Evolutionary conservation across 2,329 filamentous ascomycete genomes (phyloP), one percentile per base, ranked within the genome.

Genomic region (Camptophora hylomeconis): DNA sequence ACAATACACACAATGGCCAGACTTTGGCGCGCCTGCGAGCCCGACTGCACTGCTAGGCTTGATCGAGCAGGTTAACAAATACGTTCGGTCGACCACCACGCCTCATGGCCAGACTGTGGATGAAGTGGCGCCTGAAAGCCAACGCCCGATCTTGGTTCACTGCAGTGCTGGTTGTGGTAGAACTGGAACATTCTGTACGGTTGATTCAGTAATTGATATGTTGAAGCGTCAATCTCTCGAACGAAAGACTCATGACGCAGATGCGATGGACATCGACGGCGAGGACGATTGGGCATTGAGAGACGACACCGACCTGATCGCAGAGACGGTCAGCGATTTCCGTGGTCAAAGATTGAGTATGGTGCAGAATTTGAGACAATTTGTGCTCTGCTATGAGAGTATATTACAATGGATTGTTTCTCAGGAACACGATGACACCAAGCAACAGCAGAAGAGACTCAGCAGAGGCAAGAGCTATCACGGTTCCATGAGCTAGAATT

Each of bases 141-240:
- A 66, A 14, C 67, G 81, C 17, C 87, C 87, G 5, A 73, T 94
- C 44, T 54, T 98, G 13, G 87, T 98, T 0, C 89, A 98, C 52
- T 98, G 89, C 57, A 92, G 83, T 30, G 89, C 89, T 3, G 89
- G 89, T 0, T 98, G 89, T 55, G 89, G 89, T 1, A 78, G 89
- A 9, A 98, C 89, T 0, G 89, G 89, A 3, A 87, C 89, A 0
- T 98, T 95, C 49, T 95, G 89, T 52, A 92, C 89, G 0, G 84
- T 95, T 10, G 89, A 95, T 51, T 87, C 79, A 20, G 89, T 95
- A 6, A 77, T 95, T 32, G 86, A 94, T 54, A 92, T 94, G 80
- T 60, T 98, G 36, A 93, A 93, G 59, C 74, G 81, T n/a, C 84
- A 93, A 53, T 69, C 61, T 12, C 51, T 54, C 35, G 56, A 55